Base-by-base conservation (phyloP, 23 red algal species). In the Chondrus crispus region DNA sequence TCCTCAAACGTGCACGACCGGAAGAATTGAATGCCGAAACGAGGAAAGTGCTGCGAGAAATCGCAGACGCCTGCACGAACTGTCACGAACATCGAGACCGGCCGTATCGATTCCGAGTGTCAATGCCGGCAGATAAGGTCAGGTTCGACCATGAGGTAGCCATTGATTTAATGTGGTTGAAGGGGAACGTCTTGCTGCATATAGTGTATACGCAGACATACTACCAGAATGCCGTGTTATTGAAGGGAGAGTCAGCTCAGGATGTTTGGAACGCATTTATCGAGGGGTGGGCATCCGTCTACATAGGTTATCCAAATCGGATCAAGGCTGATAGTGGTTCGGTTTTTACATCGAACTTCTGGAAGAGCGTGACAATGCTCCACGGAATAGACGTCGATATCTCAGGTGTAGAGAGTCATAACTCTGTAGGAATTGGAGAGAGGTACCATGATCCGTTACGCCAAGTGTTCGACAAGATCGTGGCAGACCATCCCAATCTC, bases 191-290 rank as follows among this genome's bases (percentile, higher is more conserved):
- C 14, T 13, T 80, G 46, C 54, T 69, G n/a, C 62, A 87, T 44
- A 63, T 87, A 22, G 20, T 74, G 44, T 28, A 87, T 10, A 3
- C 72, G 32, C 39, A 43, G 45, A 87, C 62, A 36, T 43, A 71
- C 28, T 87, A 71, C 29, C 20, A 53, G 22, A 22, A 57, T 58
- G 13, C 83, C 4, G 20, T 41, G 2, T 87, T 72, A 33, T 13
- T 41, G 6, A 70, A 47, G 29, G 62, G 60, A 48, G 3, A 87
- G 41, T 44, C 62, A 9, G 24, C 6, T 6, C 32, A 70, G 41
- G 60, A 53, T 12, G 83, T 70, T 18, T 87, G 35, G 60, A 48
- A 87, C 20, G 83, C 83, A 38, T 74, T 87, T 37, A 5, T 87
- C 11, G 62, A 72, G 38, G 68, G 83, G 33, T 87, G 83, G 83